Conservation (phyloP, 1,284 basidiomycete genomes). For the Boletus smithii region DNA sequence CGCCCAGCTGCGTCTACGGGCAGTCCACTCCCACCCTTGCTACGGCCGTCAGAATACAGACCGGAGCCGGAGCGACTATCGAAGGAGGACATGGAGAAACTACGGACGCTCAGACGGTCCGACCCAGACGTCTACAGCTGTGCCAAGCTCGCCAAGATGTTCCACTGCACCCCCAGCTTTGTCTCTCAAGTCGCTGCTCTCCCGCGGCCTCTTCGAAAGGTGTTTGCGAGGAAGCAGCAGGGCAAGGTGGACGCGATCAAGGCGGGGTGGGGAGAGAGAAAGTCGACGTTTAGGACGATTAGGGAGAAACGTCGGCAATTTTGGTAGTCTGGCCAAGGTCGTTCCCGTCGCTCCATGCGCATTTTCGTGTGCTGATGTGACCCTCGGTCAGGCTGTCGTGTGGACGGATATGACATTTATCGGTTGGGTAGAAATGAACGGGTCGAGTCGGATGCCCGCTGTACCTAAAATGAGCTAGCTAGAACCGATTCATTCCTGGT, state of each 20-base stretch:
- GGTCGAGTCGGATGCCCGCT: not conserved
- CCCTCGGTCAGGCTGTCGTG: too few relatives aligned
- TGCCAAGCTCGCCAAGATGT: constrained; percentile 53
- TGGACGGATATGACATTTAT: not conserved
- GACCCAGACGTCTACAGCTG: constrained; percentile 53
- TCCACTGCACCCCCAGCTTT: constrained; percentile 53
- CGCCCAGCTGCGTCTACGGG: constrained; percentile 31
- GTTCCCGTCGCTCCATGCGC: not conserved
- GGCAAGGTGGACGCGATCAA: constrained; percentile 39
- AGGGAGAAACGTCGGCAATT: constrained; percentile 52
- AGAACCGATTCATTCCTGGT: not conserved
- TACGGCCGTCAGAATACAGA: constrained; percentile 41
- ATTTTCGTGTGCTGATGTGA: not conserved
- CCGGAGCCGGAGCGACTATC: constrained; percentile 42
- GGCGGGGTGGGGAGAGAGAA: constrained; percentile 59
- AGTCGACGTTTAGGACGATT: constrained; percentile 51
- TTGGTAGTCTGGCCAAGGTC: constrained; percentile 41
- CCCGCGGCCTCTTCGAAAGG: constrained; percentile 43
- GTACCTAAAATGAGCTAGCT: not conserved
- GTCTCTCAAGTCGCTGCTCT: constrained; percentile 57
- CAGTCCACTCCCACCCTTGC: constrained; percentile 42
- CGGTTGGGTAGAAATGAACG: not conserved
- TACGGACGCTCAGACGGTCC: constrained; percentile 51
- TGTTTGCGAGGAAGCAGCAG: constrained; percentile 38
- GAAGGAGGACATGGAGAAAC: constrained; percentile 50